Evolutionary conservation across 805 yeast genomes (phyloP).

Genomic region (Metschnikowia corniflorae): DNA sequence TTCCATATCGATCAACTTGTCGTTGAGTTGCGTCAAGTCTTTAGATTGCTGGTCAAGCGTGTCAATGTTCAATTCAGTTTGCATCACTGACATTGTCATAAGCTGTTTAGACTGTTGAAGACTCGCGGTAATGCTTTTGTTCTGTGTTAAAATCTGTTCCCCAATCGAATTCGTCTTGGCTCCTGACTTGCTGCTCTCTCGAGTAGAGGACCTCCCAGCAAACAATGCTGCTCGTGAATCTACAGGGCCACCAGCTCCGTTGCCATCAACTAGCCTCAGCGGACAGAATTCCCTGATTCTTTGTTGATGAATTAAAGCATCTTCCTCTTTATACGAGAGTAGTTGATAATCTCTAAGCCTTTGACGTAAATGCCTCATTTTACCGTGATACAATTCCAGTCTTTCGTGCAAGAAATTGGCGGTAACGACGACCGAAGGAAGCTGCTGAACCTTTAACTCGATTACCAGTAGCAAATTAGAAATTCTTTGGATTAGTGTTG

Average conservation of each 20-base stretch:
- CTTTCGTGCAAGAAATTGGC: slow-evolving; percentile 6
- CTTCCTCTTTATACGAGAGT: slow-evolving; percentile 23
- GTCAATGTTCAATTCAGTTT: slow-evolving; percentile 49
- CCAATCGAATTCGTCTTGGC: slow-evolving; percentile 24
- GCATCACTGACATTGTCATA: slow-evolving; percentile 47
- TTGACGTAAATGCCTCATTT: slow-evolving; percentile 20
- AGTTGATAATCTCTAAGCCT: slow-evolving; percentile 30
- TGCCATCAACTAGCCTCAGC: neutral
- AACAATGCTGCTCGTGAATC: slow-evolving; percentile 11
- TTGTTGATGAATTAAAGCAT: slow-evolving; percentile 28
- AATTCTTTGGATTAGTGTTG: slow-evolving; percentile 18
- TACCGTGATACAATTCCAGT: slow-evolving; percentile 20
- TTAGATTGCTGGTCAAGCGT: slow-evolving; percentile 46
- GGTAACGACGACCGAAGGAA: slow-evolving; percentile 1
- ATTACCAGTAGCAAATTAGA: slow-evolving; percentile 19
- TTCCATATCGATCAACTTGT: slow-evolving; percentile 39
- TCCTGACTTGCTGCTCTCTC: slow-evolving; percentile 1
- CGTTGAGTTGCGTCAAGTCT: slow-evolving; percentile 39
- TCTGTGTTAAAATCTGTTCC: slow-evolving; percentile 43
- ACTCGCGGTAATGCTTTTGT: slow-evolving; percentile 44
- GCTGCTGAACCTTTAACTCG: slow-evolving; percentile 9
- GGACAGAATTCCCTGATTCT: slow-evolving; percentile 25
- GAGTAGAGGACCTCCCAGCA: slow-evolving; percentile 8
- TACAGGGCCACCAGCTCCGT: neutral
- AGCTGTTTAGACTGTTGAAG: slow-evolving; percentile 47